Conservation (phyloP, 2,329 filamentous ascomycete genomes). For the Arthrobotrys megalospora region DNA sequence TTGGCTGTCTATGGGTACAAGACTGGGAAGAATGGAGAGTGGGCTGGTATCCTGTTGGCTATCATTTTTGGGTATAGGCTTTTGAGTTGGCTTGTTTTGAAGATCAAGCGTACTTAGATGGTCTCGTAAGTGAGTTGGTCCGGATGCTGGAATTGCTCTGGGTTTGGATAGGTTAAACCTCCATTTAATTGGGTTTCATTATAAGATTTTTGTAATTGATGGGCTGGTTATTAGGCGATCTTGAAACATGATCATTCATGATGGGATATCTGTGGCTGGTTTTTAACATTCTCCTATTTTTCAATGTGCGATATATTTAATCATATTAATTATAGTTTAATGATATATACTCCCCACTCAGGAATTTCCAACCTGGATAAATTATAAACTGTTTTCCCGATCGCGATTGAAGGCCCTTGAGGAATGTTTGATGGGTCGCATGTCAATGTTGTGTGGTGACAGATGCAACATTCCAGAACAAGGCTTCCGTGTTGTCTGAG, state of each 20-base stretch:
- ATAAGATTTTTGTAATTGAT: neutral
- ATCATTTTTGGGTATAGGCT: conserved; percentile 82
- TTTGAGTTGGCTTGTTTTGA: conserved; percentile 77
- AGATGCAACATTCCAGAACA: conserved; percentile 44
- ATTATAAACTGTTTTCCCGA: no score
- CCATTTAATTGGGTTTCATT: neutral
- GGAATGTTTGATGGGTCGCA: conserved; percentile 36
- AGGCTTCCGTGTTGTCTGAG: conserved; percentile 35
- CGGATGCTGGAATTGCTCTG: neutral
- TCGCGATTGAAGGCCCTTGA: neutral
- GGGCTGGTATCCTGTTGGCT: conserved; percentile 82
- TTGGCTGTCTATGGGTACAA: conserved; percentile 79
- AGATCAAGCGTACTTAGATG: conserved; percentile 65
- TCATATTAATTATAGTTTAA: no score
- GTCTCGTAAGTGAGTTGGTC: neutral
- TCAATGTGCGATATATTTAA: no score
- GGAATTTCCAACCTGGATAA: conserved; percentile 17
- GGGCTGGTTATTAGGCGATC: neutral
- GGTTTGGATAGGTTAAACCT: neutral
- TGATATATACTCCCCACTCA: neutral
- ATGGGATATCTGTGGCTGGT: no score
- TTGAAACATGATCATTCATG: no score
- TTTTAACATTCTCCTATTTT: no score
- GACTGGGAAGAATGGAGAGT: conserved; percentile 75
- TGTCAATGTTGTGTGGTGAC: neutral